A percentile compares a stretch with the other conserved stretches of the same genome.
phyloP scores from a whole-genome alignment of 2,329 filamentous ascomycete species.

The Ophiognomonia clavigignenti-juglandacearum region DNA sequence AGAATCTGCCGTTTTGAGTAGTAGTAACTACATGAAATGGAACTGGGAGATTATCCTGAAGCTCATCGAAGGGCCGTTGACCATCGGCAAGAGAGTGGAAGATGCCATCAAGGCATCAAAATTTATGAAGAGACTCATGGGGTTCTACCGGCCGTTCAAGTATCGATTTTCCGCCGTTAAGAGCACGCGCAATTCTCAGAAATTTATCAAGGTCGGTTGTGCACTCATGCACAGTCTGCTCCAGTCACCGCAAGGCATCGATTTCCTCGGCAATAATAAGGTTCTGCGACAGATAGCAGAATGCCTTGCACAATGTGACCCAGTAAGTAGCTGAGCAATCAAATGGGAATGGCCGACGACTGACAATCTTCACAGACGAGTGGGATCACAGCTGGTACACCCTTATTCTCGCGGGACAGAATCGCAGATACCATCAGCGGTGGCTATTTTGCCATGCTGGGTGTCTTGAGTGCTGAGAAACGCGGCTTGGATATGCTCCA shows the following conservation, averaged over 20 bases:
- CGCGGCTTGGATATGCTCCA: slow-evolving; percentile 88
- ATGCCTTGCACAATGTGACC: slow-evolving; percentile 91
- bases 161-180: slow-evolving; percentile 87
- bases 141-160: slow-evolving; percentile 96
- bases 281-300: slow-evolving; percentile 90
- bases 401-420: slow-evolving; percentile 82
- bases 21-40: slow-evolving; percentile 91
- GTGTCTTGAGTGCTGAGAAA: slow-evolving; percentile 75
- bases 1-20: slow-evolving; percentile 81
- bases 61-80: slow-evolving; percentile 87
- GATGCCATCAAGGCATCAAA: slow-evolving; percentile 94
- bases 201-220: slow-evolving; percentile 87
- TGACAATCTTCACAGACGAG: slow-evolving; percentile 47
- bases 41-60: slow-evolving; percentile 92
- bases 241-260: slow-evolving; percentile 78
- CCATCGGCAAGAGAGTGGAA: slow-evolving; percentile 85
- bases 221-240: slow-evolving; percentile 81
- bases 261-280: slow-evolving; percentile 87
- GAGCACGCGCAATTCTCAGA: slow-evolving; percentile 88
- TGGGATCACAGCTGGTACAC: slow-evolving; percentile 72
- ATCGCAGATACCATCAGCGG: slow-evolving; percentile 83
- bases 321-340: slow-evolving; percentile 44
- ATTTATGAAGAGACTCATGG: slow-evolving; percentile 90
- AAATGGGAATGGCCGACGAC: background rate
- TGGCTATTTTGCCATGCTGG: slow-evolving; percentile 92